These are phyloP conservation scores for Hypholoma sublateritium DNA, from an alignment of 768 basidiomycete genomes.

Conservation along the genomic window DNA sequence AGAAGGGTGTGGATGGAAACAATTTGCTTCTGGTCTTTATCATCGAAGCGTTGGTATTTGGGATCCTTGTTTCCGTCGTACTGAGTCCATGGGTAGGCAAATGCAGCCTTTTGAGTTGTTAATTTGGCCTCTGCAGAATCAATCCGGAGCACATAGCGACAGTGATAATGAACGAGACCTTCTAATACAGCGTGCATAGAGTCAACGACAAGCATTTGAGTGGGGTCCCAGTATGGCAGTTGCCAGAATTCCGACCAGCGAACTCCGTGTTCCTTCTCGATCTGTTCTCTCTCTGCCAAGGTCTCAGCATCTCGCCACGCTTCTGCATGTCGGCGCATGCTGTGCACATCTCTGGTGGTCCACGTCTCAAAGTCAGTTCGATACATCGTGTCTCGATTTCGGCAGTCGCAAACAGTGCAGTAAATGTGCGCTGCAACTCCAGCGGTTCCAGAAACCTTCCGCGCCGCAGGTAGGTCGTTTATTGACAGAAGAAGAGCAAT, in stretches of 20 bases:
- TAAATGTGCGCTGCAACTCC: not conserved
- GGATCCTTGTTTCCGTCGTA: not conserved
- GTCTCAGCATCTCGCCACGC: not conserved
- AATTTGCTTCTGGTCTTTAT: not conserved
- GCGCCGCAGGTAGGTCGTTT: constrained; percentile 12
- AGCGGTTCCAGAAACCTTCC: constrained; percentile 6
- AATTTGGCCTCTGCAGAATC: not conserved
- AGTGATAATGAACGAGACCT: constrained; percentile 23
- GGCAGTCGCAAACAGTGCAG: not conserved
- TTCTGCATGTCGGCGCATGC: not conserved
- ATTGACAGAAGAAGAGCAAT: constrained; percentile 5
- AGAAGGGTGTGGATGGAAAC: not conserved
- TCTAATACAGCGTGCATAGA: constrained; percentile 15
- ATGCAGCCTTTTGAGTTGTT: not conserved
- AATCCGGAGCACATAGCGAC: constrained; percentile 10
- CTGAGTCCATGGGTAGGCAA: not conserved
- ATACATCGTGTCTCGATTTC: not conserved
- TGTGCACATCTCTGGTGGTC: not conserved
- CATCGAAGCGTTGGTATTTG: not conserved
- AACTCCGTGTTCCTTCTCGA: constrained; percentile 1
- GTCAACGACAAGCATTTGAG: constrained; percentile 15
- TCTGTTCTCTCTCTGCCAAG: not conserved
- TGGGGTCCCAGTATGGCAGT: constrained; percentile 18
- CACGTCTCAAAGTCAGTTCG: not conserved
- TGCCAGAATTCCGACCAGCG: constrained; percentile 15